These are phyloP conservation scores for Saccharomycopsis hybrid DNA, from an alignment of 1,139 yeast species.

Conservation along the genomic window DNA sequence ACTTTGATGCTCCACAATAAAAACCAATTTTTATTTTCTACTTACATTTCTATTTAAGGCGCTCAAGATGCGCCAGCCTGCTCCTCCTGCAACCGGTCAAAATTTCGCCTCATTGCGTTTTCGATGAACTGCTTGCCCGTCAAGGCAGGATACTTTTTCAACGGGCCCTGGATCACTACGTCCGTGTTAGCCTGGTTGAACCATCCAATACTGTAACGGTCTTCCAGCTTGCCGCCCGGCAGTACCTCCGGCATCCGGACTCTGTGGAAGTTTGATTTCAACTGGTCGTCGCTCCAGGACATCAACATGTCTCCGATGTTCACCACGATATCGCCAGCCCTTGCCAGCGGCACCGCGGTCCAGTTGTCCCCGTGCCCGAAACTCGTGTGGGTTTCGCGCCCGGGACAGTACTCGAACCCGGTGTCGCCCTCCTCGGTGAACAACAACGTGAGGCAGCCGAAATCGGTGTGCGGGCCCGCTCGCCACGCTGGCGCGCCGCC, in stretches of 20 bases:
- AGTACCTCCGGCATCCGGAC: constrained; percentile 28
- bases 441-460: constrained; percentile 29
- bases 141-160: constrained; percentile 27
- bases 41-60: no score
- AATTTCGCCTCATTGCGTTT: constrained; percentile 29
- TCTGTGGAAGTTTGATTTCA: constrained; percentile 30
- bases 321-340: constrained; percentile 31
- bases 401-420: constrained; percentile 32
- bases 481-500: no score
- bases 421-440: constrained; percentile 31
- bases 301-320: constrained; percentile 32
- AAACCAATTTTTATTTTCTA: no score
- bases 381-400: constrained; percentile 29
- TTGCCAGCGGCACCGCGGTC: constrained; percentile 30
- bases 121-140: constrained; percentile 30
- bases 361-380: constrained; percentile 30
- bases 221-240: constrained; percentile 25
- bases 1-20: no score
- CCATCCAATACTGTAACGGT: constrained; percentile 29
- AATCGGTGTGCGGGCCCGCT: constrained; percentile 32
- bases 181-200: constrained; percentile 32
- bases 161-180: constrained; percentile 29
- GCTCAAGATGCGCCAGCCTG: no score
- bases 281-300: constrained; percentile 31
- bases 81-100: constrained; percentile 21